Base-by-base conservation (phyloP, 192 early-diverging fungal species). In the Pilobolus umbonatus region DNA sequence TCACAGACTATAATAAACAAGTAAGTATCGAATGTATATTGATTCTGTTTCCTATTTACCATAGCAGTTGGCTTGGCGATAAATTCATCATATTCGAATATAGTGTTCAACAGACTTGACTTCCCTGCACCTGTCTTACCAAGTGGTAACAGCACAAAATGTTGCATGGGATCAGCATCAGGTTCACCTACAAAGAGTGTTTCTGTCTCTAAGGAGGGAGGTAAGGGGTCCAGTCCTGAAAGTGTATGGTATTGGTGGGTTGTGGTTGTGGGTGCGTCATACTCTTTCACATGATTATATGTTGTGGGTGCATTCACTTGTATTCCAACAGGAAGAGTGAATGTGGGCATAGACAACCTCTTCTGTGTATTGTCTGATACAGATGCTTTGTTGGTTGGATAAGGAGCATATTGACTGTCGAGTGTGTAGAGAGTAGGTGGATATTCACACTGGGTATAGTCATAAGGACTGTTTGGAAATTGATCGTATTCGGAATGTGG, bases 41-140 rank as follows among this genome's bases (percentile, higher is more conserved):
- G 22, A 38, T 15, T 34, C 4, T 11, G 9, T 26, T 6, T 25
- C 7, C 5, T 25, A 4, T 26, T 55, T 75, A 75, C 76, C 25
- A 53, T 71, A 43, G 75, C 69, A 22, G 73, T 69, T 0, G 72
- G 57, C 38, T 68, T 72, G 34, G 71, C 62, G 17, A 55, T 34
- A 57, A 78, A 78, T 24, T 63, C 68, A 30, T 69, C 45, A 29
- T 62, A 47, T 8, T 73, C 76, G 12, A 75, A 62, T 26, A 78
- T 72, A 22, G 60, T 62, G 55, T 78, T 78, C 46, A 78, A 54
- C 43, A 78, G 39, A 14, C 73, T 78, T 44, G 72, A 74, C 40
- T 78, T 78, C 28, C 76, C 76, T 62, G 62, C 61, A 28, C 67
- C 67, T 9, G 60, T 62, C 35, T 57, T 54, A 36, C 52, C 52